These are phyloP conservation scores for Kernera saxatilis DNA, from an alignment of 345 rosid species.

Conservation along the genomic window DNA sequence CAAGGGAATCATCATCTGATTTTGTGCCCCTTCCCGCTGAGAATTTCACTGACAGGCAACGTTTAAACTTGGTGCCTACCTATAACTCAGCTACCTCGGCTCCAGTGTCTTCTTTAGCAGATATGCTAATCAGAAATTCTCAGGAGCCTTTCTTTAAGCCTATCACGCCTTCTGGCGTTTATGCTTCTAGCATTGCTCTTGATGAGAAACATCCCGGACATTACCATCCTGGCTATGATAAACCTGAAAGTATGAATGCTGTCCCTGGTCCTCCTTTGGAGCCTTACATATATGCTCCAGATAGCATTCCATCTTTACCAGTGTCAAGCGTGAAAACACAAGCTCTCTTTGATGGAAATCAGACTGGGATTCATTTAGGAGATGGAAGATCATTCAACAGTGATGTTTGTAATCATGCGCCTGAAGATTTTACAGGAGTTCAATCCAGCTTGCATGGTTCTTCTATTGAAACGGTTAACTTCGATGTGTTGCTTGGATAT, in stretches of 20 bases:
- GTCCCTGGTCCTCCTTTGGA: conserved; percentile 24
- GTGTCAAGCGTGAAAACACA: conserved; percentile 23
- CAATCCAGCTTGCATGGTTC: conserved; percentile 32
- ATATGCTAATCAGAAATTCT: conserved; percentile 28
- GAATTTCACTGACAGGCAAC: conserved; percentile 34
- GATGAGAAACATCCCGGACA: conserved; percentile 5
- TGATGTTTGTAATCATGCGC: conserved; percentile 26
- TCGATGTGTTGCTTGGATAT: conserved; percentile 31
- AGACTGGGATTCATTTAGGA: conserved; percentile 28
- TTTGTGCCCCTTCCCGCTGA: conserved; percentile 21
- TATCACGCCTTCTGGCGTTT: conserved; percentile 5
- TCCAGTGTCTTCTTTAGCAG: conserved; percentile 32
- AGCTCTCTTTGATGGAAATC: conserved; percentile 36
- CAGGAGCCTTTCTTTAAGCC: conserved; percentile 30
- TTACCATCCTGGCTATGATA: conserved; percentile 26
- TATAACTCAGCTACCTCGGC: conserved; percentile 32
- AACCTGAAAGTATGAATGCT: conserved; percentile 23
- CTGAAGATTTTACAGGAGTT: conserved; percentile 10
- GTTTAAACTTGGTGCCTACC: conserved; percentile 12
- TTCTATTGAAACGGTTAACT: conserved; percentile 29
- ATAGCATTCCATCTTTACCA: conserved; percentile 33
- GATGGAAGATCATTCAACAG: conserved; percentile 26
- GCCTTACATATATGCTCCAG: conserved; percentile 1
- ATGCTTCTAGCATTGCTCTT: conserved; percentile 10
- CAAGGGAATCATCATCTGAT: conserved; percentile 33